A percentile compares a stretch with the other conserved stretches of the same genome.
Conservation (phyloP, 2,329 filamentous ascomycete genomes). For the Albifimbria verrucaria region DNA sequence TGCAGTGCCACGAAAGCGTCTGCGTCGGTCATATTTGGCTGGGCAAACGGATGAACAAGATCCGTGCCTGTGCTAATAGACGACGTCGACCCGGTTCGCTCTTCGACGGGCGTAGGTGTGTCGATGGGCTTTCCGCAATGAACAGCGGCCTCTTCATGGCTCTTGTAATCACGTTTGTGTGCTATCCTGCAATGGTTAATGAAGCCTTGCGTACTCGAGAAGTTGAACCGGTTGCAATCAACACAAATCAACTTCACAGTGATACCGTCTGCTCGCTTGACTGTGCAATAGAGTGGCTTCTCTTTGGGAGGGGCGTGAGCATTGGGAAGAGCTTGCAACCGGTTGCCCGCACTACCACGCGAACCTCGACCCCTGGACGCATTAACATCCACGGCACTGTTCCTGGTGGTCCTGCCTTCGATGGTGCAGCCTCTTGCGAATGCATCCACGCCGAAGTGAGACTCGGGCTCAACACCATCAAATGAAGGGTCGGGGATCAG, state of each 20-base stretch:
- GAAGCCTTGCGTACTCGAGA: conserved; percentile 96
- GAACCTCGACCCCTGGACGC: conserved; percentile 47
- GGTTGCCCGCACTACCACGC: conserved; percentile 53
- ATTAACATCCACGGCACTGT: conserved; percentile 51
- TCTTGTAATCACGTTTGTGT: conserved; percentile 90
- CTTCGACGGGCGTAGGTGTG: conserved; percentile 17
- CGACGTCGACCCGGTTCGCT: conserved; percentile 16
- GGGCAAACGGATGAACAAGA: conserved; percentile 32
- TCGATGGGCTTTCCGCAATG: conserved; percentile 84
- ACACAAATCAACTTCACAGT: conserved; percentile 88
- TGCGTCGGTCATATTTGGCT: conserved; percentile 47
- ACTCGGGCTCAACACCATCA: conserved; percentile 61
- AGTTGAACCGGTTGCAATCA: conserved; percentile 85
- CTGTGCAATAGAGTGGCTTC: conserved; percentile 76
- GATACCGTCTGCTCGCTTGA: conserved; percentile 82
- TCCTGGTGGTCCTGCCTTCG: conserved; percentile 77
- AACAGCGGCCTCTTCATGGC: conserved; percentile 88
- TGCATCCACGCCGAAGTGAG: conserved; percentile 37
- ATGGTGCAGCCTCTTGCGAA: conserved; percentile 40
- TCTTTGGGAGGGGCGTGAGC: conserved; percentile 74
- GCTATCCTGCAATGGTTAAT: conserved; percentile 98
- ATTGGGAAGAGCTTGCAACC: conserved; percentile 65
- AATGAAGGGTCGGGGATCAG: conserved; percentile 85
- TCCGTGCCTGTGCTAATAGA: conserved; percentile 9
- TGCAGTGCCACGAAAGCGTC: conserved; percentile 49